Base-by-base conservation (phyloP, 1,284 basidiomycete genomes). In the Austropuccinia psidii region DNA sequence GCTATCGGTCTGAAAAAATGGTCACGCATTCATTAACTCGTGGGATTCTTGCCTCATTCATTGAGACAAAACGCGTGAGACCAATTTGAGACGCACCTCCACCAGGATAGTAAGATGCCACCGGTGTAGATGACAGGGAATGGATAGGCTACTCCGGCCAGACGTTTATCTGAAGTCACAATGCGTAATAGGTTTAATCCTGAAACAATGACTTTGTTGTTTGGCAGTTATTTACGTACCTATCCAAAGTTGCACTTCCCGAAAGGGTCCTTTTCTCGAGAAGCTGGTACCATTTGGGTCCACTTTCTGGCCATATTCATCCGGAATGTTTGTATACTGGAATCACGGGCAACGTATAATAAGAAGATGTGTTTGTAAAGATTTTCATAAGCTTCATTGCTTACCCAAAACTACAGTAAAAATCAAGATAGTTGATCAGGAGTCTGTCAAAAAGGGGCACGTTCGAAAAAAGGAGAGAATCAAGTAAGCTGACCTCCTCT, bases 101-200 rank as follows among this genome's bases (percentile, higher is more conserved):
- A 91, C 50, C 87, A 84, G 1, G 86, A 83, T 0, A 89, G 89
- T 19, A 86, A 83, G 75, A 90, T 86, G 0, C 88, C 89, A n/a
- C 90, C 90, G 0, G 89, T 91, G 77, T 90, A 91, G 47, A 91
- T 86, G 37, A 88, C 86, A 2, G 88, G 85, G 76, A 89, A 91
- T 9, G 90, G 90, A 79, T 89, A 88, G 2, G 85, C 88, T 21
- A 86, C 85, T 1, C 90, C 90, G 8, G 89, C 89, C 9, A 92
- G 82, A 76, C 82, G 81, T 0, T 86, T 87, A 76, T 92, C 69
- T 72, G 24, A 21, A 4, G 27, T 24, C 11, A 54, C 31, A 11
- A n/a, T n/a, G n/a, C n/a, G n/a, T n/a, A n/a, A n/a, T n/a, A n/a
- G n/a, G n/a, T n/a, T n/a, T n/a, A n/a, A n/a, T n/a, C n/a, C n/a